Conservation (phyloP, 2,329 filamentous ascomycete species). For the Phaeosphaeriaceae sp. region DNA sequence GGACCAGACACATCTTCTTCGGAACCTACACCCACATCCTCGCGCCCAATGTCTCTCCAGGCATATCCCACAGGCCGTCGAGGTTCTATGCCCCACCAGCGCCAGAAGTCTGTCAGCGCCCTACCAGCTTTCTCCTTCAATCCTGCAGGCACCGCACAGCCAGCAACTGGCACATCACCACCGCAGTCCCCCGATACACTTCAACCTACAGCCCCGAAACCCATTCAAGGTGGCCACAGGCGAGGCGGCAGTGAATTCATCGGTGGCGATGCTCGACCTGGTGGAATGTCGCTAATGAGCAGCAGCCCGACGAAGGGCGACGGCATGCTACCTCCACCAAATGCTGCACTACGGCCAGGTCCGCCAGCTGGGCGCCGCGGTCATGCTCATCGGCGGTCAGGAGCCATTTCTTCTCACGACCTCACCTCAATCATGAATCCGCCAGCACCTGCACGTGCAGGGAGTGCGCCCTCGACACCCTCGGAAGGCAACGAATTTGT, state of each 20-base stretch:
- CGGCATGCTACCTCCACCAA: conserved; percentile 63
- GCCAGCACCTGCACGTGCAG: conserved; percentile 61
- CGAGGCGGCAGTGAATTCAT: conserved; percentile 88
- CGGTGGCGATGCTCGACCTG: conserved; percentile 67
- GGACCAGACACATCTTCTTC: conserved; percentile 35
- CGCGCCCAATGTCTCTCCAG: conserved; percentile 48
- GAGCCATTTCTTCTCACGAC: conserved; percentile 83
- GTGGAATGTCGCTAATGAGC: conserved; percentile 65
- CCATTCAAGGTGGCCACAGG: conserved; percentile 65
- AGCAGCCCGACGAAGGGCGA: conserved; percentile 73
- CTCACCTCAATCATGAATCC: conserved; percentile 73
- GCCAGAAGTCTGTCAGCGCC: conserved; percentile 52
- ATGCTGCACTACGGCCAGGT: conserved; percentile 56
- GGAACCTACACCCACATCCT: conserved; percentile 42
- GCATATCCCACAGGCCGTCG: conserved; percentile 41
- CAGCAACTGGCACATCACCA: conserved; percentile 41
- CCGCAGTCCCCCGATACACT: conserved; percentile 47
- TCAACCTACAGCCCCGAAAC: conserved; percentile 59
- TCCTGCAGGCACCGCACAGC: conserved; percentile 48
- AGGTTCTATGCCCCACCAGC: conserved; percentile 41
- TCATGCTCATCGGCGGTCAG: conserved; percentile 82
- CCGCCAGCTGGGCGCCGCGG: conserved; percentile 66
- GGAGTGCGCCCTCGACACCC: conserved; percentile 71
- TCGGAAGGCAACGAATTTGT: conserved; percentile 54
- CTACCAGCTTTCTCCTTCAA: conserved; percentile 60